Percentiles rank a stretch among this genome's conserved stretches.
Evolutionary conservation across 495 filamentous ascomycete genomes (phyloP).

Genomic region (Alectoria sarmentosa): DNA sequence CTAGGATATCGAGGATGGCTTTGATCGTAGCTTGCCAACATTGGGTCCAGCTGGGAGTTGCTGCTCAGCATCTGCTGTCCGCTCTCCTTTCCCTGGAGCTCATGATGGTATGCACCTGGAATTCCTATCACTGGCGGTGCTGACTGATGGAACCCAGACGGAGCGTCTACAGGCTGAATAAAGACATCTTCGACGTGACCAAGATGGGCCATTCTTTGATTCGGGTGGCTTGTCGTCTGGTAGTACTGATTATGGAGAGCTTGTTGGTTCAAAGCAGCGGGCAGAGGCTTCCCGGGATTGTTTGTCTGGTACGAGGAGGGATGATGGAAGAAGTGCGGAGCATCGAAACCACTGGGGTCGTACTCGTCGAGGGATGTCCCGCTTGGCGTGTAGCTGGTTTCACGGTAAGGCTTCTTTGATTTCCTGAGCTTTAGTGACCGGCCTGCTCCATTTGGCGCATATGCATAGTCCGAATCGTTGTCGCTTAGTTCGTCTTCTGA

Average conservation of each 20-base stretch:
- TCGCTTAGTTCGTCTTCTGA: conserved; percentile 37
- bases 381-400: conserved; percentile 24
- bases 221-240: conserved; percentile 46
- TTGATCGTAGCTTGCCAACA: conserved; percentile 25
- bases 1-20: conserved; percentile 1
- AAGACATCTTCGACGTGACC: conserved; percentile 43
- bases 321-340: conserved; percentile 30
- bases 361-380: conserved; percentile 22
- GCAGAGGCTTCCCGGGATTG: conserved; percentile 54
- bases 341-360: conserved; percentile 16
- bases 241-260: conserved; percentile 53
- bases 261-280: conserved; percentile 45
- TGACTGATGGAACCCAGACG: conserved; percentile 23
- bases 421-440: conserved; percentile 28
- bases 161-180: conserved; percentile 40
- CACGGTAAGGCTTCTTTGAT: conserved; percentile 17
- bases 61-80: conserved; percentile 18
- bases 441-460: conserved; percentile 29
- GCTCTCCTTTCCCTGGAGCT: conserved; percentile 40
- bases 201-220: conserved; percentile 33
- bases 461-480: conserved; percentile 32
- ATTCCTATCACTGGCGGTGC: conserved; percentile 40
- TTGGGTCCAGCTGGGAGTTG: conserved; percentile 38
- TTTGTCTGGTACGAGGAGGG: conserved; percentile 52
- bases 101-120: conserved; percentile 48